These are phyloP conservation scores for Linum trigynum DNA, from an alignment of 345 rosid genomes.

Conservation along the genomic window DNA sequence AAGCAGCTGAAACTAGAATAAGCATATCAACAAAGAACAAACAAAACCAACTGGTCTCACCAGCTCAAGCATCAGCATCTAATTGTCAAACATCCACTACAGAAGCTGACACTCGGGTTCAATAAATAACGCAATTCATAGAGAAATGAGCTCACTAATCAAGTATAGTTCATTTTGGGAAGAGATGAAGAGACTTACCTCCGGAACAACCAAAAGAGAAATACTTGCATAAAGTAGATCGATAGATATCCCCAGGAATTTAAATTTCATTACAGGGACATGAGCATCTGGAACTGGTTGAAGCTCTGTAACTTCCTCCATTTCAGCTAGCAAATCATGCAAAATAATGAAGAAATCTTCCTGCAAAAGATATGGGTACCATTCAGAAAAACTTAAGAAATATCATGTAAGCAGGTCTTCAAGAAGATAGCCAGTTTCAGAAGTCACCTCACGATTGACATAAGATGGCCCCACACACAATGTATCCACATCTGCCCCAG, in stretches of 20 bases:
- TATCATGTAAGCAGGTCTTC: neutral
- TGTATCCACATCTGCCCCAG: conserved; percentile 8
- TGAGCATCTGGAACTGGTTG: conserved; percentile 26
- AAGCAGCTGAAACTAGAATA: too few relatives aligned
- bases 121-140: neutral
- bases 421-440: neutral
- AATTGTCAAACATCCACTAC: neutral
- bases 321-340: conserved; percentile 21
- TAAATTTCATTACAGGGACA: conserved; percentile 27
- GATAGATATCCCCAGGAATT: conserved; percentile 25
- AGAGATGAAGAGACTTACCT: conserved; percentile 13
- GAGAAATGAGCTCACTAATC: neutral
- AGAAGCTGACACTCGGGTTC: neutral
- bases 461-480: conserved; percentile 11
- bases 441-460: conserved; percentile 11
- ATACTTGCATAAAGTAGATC: conserved; percentile 26
- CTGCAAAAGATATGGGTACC: conserved; percentile 2
- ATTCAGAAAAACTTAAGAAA: neutral
- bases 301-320: conserved; percentile 26
- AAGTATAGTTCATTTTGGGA: neutral
- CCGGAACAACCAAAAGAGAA: conserved; percentile 25
- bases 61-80: neutral
- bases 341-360: conserved; percentile 25
- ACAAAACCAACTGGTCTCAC: neutral
- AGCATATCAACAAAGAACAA: neutral